phyloP scores from a whole-genome alignment of 164 flowering plant species.

The Stephania yunnanensis region DNA sequence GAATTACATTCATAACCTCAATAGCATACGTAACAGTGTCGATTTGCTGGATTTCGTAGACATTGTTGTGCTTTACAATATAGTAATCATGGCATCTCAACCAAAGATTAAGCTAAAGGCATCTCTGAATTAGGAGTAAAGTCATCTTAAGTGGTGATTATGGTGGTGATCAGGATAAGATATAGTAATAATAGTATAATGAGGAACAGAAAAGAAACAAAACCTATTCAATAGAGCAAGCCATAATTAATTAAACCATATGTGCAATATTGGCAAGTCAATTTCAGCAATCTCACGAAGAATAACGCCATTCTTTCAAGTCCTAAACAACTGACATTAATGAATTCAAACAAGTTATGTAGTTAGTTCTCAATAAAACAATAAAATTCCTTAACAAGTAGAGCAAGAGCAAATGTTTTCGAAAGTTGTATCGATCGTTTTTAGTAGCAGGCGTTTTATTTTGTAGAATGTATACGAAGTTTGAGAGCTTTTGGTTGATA shows the following conservation, averaged over 20 bases:
- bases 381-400: no score
- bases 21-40: no score
- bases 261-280: background rate
- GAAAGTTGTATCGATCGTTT: background rate
- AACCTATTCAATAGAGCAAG: background rate
- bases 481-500: background rate
- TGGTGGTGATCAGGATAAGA: conserved; percentile 24
- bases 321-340: no score
- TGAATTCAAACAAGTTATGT: no score
- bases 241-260: background rate
- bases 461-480: no score
- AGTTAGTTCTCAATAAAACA: no score
- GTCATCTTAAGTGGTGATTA: conserved; percentile 28
- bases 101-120: conserved; percentile 19
- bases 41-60: conserved; percentile 41
- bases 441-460: background rate
- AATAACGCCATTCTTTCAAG: no score
- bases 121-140: conserved; percentile 32
- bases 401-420: background rate
- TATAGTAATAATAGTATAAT: no score
- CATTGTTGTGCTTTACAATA: conserved; percentile 55
- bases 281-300: background rate
- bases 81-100: conserved; percentile 44
- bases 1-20: no score
- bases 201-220: background rate